Evolutionary conservation across 768 basidiomycete genomes (phyloP).

Genomic region (Mrakia gelida): DNA sequence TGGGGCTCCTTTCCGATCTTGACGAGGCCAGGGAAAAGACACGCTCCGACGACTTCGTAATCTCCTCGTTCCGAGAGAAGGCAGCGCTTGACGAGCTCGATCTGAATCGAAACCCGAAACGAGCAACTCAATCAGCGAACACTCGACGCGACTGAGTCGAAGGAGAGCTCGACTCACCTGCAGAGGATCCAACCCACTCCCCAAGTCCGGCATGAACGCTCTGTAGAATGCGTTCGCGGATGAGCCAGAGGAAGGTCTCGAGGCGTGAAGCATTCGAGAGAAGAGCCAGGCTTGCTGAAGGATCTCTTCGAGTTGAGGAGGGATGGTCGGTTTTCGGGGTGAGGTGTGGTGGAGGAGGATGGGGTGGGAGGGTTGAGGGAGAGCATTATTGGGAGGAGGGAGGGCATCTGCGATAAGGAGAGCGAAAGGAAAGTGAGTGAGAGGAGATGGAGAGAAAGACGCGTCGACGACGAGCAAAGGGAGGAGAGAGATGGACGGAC

Average conservation of each 20-base stretch:
- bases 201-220: constrained; percentile 78
- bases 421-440: not conserved
- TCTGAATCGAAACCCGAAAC: constrained; percentile 49
- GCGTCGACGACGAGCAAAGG: too few relatives aligned
- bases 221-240: constrained; percentile 70
- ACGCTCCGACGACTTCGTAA: constrained; percentile 69
- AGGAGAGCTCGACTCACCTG: not conserved
- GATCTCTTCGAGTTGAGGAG: constrained; percentile 54
- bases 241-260: constrained; percentile 50
- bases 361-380: constrained; percentile 30
- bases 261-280: constrained; percentile 79
- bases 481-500: too few relatives aligned
- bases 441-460: too few relatives aligned
- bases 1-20: constrained; percentile 59
- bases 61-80: constrained; percentile 69
- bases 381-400: constrained; percentile 56
- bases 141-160: too few relatives aligned
- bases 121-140: too few relatives aligned
- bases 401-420: constrained; percentile 53
- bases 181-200: constrained; percentile 63
- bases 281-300: constrained; percentile 72
- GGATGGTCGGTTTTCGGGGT: constrained; percentile 47
- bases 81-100: constrained; percentile 80
- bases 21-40: constrained; percentile 81
- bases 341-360: not conserved